Evolutionary conservation across 2,329 filamentous ascomycete species (phyloP).

Genomic region (Didymella segeticola): DNA sequence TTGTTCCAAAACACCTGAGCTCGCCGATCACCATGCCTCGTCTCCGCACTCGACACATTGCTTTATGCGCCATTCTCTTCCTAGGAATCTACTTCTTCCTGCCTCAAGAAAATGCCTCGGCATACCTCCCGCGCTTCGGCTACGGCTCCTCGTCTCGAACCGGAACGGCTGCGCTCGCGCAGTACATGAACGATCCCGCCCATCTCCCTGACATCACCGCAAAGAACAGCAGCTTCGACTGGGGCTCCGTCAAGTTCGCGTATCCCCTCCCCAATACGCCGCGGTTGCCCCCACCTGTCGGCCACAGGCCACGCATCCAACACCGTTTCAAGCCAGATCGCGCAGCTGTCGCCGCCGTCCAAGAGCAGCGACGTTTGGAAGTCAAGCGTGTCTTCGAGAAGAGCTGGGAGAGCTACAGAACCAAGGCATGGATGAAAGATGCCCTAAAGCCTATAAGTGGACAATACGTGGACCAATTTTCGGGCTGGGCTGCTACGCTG

Average conservation of each 20-base stretch:
- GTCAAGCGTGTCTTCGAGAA: slow-evolving; percentile 44
- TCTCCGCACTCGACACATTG: slow-evolving; percentile 38
- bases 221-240: slow-evolving; percentile 40
- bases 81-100: slow-evolving; percentile 39
- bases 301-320: slow-evolving; percentile 45
- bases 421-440: slow-evolving; percentile 69
- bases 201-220: slow-evolving; percentile 31
- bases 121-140: slow-evolving; percentile 8
- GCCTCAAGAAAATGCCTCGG: slow-evolving; percentile 22
- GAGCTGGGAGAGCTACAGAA: slow-evolving; percentile 66
- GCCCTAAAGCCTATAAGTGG: slow-evolving; percentile 66
- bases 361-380: slow-evolving; percentile 32
- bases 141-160: slow-evolving; percentile 18
- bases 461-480: slow-evolving; percentile 63
- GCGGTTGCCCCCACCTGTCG: slow-evolving; percentile 34
- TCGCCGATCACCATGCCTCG: slow-evolving; percentile 31
- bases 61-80: slow-evolving; percentile 33
- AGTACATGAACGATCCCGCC: slow-evolving; percentile 42
- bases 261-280: slow-evolving; percentile 39
- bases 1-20: slow-evolving; percentile 14
- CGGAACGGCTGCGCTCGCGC: slow-evolving; percentile 33
- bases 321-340: slow-evolving; percentile 32
- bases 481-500: slow-evolving; percentile 71
- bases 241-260: slow-evolving; percentile 38
- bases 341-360: slow-evolving; percentile 24